These are phyloP conservation scores for Colletotrichum sp. DNA, from an alignment of 2,329 filamentous ascomycete genomes.

Conservation along the genomic window DNA sequence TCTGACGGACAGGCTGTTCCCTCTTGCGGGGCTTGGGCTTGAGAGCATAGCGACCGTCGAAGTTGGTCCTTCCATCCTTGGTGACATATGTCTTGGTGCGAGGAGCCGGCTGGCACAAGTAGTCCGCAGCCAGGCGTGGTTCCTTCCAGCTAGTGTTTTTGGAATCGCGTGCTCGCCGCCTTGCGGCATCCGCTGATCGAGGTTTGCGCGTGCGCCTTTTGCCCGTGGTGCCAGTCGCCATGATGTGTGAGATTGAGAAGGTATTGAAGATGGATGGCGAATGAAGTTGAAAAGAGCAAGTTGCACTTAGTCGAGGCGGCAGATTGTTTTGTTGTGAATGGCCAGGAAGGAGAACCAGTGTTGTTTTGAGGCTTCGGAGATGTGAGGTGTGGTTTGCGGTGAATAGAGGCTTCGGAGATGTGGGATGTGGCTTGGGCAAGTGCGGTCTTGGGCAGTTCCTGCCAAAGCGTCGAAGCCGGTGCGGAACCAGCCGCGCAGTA, in stretches of 20 bases:
- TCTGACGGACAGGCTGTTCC: neutral
- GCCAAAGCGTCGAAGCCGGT: neutral
- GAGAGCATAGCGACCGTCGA: neutral
- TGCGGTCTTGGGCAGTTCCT: neutral
- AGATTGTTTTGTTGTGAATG: neutral
- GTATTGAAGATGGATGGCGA: neutral
- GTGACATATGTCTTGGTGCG: neutral
- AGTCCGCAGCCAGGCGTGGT: conserved; percentile 7
- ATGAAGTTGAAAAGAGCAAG: neutral
- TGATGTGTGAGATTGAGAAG: neutral
- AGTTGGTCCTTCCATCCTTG: conserved; percentile 7
- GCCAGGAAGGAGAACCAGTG: neutral
- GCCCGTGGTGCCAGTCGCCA: neutral
- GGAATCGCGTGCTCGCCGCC: neutral
- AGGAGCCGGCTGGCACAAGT: neutral
- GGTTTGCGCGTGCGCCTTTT: neutral
- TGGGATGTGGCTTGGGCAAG: neutral
- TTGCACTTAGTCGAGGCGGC: neutral
- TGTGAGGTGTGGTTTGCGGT: neutral
- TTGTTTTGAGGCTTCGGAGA: neutral
- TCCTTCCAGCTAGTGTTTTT: neutral
- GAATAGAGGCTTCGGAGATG: neutral
- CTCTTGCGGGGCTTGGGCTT: neutral
- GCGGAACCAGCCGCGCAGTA: neutral
- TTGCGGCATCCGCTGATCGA: neutral